A percentile compares a stretch with the other conserved stretches of the same genome.
Evolutionary conservation across 208 protist species (phyloP).

Genomic region (Blastocrithidia nonstop): DNA sequence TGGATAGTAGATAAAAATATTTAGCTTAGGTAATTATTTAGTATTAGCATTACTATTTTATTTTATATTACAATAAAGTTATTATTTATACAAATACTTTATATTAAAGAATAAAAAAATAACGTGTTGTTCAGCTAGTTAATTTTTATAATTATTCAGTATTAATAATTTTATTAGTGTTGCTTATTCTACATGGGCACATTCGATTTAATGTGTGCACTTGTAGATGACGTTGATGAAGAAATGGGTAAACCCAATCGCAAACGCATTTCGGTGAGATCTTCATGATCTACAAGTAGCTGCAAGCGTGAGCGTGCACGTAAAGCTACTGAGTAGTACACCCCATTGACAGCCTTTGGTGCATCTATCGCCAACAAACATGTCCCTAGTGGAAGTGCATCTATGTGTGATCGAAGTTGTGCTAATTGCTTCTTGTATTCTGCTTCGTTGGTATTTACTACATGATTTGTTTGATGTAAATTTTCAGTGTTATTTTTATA

Average conservation of each 20-base stretch:
- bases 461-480: too few species aligned
- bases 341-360: constrained; percentile 11
- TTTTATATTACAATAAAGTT: too few species aligned
- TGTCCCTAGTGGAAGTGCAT: constrained; percentile 35
- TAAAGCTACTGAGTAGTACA: constrained; percentile 47
- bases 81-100: too few species aligned
- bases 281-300: constrained; percentile 67
- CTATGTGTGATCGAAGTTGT: constrained; percentile 16
- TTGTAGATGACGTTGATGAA: background rate
- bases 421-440: constrained; percentile 1
- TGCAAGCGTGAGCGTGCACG: constrained; percentile 52
- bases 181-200: background rate
- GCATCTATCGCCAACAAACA: constrained; percentile 35
- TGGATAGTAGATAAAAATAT: too few species aligned
- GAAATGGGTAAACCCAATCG: constrained; percentile 16
- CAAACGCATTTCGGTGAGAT: constrained; percentile 62
- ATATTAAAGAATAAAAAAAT: too few species aligned
- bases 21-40: too few species aligned
- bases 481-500: too few species aligned
- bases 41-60: too few species aligned
- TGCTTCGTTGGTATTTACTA: background rate
- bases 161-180: constrained; percentile 2
- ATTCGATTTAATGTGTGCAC: background rate
- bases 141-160: background rate
- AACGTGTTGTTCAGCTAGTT: too few species aligned